These are phyloP conservation scores for Marasmius sp. DNA, from an alignment of 1,284 basidiomycete species.

Conservation along the genomic window DNA sequence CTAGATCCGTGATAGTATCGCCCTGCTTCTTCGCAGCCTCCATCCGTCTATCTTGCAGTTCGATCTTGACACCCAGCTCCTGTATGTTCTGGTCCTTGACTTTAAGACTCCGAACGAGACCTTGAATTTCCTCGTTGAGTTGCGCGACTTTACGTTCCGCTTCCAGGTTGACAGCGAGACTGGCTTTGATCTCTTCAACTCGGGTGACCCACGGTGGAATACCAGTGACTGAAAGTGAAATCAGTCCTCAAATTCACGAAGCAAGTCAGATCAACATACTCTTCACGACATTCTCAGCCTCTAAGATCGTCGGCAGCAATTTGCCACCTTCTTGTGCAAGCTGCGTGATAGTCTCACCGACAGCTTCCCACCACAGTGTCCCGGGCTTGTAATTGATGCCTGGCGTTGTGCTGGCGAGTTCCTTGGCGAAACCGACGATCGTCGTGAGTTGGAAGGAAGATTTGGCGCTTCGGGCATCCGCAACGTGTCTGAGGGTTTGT, in stretches of 20 bases:
- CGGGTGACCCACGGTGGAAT: conserved; percentile 87
- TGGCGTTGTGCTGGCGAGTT: conserved; percentile 71
- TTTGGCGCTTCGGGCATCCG: conserved; percentile 75
- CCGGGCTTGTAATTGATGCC: conserved; percentile 67
- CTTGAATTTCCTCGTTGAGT: conserved; percentile 87
- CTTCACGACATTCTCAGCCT: conserved; percentile 76
- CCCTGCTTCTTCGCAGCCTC: conserved; percentile 88
- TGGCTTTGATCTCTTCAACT: conserved; percentile 85
- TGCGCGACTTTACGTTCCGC: conserved; percentile 86
- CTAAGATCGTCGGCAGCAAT: conserved; percentile 70
- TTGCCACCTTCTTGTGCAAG: conserved; percentile 71
- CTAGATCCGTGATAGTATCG: conserved; percentile 81
- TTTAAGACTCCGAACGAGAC: conserved; percentile 81
- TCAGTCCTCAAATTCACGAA: background rate
- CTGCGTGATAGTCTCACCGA: conserved; percentile 67
- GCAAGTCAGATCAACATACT: conserved; percentile 47
- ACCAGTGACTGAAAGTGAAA: conserved; percentile 57
- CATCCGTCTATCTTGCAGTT: conserved; percentile 90
- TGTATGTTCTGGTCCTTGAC: conserved; percentile 88
- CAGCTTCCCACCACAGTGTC: conserved; percentile 74
- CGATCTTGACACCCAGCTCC: conserved; percentile 89
- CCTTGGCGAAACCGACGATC: conserved; percentile 70
- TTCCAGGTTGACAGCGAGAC: conserved; percentile 84
- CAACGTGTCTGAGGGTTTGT: conserved; percentile 78
- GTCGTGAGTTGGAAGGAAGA: conserved; percentile 72